Conservation (phyloP, 805 yeast genomes). For the Candida vaughaniae region DNA sequence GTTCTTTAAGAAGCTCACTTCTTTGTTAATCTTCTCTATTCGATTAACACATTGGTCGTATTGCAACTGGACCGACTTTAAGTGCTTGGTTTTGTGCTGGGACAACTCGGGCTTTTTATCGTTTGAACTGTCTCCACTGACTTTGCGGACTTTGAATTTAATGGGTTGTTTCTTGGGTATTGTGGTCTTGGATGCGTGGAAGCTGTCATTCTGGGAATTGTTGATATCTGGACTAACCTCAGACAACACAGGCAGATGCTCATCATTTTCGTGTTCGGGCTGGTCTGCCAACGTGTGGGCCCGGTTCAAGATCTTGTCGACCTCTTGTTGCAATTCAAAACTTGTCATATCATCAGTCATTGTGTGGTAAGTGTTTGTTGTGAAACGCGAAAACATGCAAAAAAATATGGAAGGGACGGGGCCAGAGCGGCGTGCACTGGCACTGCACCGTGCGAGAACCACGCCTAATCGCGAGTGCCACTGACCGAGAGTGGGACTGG, state of each 20-base stretch:
- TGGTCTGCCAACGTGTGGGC: constrained; percentile 3
- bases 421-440: too few species aligned
- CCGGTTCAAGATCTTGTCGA: constrained; percentile 10
- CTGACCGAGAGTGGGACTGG: too few species aligned
- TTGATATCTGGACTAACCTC: neutral
- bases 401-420: too few species aligned
- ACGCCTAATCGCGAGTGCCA: too few species aligned
- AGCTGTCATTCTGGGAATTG: neutral
- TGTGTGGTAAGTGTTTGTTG: neutral
- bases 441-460: too few species aligned
- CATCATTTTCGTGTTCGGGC: neutral
- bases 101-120: neutral
- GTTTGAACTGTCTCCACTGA: constrained; percentile 21
- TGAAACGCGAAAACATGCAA: neutral
- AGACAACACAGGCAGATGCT: neutral
- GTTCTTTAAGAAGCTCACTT: constrained; percentile 34
- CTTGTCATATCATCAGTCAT: constrained; percentile 12
- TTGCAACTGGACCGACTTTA: constrained; percentile 29
- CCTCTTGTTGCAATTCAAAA: constrained; percentile 10
- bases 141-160: constrained; percentile 34
- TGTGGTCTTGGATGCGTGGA: neutral
- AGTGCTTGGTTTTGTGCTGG: constrained; percentile 9
- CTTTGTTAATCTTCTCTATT: constrained; percentile 40
- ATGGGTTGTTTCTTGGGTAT: constrained; percentile 16
- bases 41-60: constrained; percentile 32